phyloP scores from a whole-genome alignment of 2,329 filamentous ascomycete species.

The Paecilomyces sp. region DNA sequence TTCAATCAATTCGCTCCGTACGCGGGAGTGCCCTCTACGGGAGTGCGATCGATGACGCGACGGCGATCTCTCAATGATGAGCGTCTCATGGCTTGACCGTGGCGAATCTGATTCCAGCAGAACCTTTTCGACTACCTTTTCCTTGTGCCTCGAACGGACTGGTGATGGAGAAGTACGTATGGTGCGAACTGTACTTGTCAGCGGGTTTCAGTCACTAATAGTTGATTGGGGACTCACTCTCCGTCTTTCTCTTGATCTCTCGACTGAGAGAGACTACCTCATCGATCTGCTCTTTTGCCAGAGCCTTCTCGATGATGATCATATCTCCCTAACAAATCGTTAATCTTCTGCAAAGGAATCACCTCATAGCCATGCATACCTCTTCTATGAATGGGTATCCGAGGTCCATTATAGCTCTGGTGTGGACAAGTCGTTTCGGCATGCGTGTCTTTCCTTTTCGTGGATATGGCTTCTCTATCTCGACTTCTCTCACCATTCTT shows the following conservation, averaged over 20 bases:
- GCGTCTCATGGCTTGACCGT: constrained; percentile 19
- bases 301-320: constrained; percentile 72
- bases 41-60: constrained; percentile 18
- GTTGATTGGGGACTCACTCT: constrained; percentile 16
- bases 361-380: constrained; percentile 42
- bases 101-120: constrained; percentile 19
- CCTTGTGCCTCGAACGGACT: constrained; percentile 13
- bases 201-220: background rate
- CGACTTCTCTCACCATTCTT: constrained; percentile 21
- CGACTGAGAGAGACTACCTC: constrained; percentile 79
- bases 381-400: constrained; percentile 84
- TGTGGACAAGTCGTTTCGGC: constrained; percentile 70
- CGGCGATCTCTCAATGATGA: constrained; percentile 27
- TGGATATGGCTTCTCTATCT: constrained; percentile 50
- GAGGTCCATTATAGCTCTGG: constrained; percentile 72
- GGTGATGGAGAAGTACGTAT: constrained; percentile 16
- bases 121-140: constrained; percentile 18
- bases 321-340: constrained; percentile 58
- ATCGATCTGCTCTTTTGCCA: constrained; percentile 87
- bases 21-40: constrained; percentile 11
- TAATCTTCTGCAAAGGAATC: background rate
- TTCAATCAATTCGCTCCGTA: constrained; percentile 19
- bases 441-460: constrained; percentile 88
- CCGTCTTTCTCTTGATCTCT: constrained; percentile 37
- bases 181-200: constrained; percentile 13